Evolutionary conservation across 2,329 filamentous ascomycete species (phyloP).

Genomic region (Clarireedia homoeocarpa): DNA sequence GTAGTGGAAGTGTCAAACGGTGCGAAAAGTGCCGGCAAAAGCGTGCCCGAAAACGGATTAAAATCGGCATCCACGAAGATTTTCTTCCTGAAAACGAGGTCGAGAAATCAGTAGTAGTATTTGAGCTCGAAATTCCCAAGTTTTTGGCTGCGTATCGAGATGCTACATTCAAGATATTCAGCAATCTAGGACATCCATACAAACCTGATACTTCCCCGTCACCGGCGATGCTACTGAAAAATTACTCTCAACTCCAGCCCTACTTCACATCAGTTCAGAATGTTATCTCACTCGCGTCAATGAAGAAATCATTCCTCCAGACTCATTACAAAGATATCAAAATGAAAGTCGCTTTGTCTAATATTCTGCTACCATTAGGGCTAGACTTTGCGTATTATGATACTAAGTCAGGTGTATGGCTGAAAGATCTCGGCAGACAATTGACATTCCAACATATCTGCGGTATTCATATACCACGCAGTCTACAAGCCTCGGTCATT

Average conservation of each 20-base stretch:
- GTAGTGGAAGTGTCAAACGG: constrained; percentile 23
- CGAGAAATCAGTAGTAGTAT: constrained; percentile 38
- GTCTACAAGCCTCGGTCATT: constrained; percentile 23
- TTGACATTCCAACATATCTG: too few species aligned
- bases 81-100: constrained; percentile 35
- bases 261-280: too few species aligned
- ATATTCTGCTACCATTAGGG: too few species aligned
- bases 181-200: background rate
- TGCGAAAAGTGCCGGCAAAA: constrained; percentile 37
- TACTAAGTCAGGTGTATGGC: too few species aligned
- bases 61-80: constrained; percentile 37
- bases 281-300: too few species aligned
- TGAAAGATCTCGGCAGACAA: too few species aligned
- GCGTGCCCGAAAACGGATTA: too few species aligned
- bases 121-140: constrained; percentile 42
- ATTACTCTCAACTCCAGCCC: constrained; percentile 20
- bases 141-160: constrained; percentile 43
- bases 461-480: too few species aligned
- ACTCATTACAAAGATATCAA: too few species aligned
- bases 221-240: constrained; percentile 9
- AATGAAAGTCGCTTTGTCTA: too few species aligned
- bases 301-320: too few species aligned
- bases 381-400: too few species aligned
- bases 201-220: background rate
- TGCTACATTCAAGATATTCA: constrained; percentile 41